phyloP scores from a whole-genome alignment of 2,329 filamentous ascomycete species.

The Stachybotrys chlorohalonatus region DNA sequence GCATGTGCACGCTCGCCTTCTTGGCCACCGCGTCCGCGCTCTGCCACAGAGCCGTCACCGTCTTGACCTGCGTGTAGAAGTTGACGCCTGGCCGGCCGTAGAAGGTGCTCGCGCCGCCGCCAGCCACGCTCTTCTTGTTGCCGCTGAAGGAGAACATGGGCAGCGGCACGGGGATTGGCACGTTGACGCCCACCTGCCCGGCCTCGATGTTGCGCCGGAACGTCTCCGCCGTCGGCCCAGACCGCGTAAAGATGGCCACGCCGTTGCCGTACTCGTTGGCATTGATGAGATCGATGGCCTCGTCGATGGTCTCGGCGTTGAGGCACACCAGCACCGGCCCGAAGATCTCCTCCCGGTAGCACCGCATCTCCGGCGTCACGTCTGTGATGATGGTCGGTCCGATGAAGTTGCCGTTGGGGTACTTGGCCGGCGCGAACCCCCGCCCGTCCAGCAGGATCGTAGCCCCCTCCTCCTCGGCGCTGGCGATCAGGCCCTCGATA shows the following conservation, averaged over 20 bases:
- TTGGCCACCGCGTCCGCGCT: constrained; percentile 74
- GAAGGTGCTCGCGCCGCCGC: constrained; percentile 86
- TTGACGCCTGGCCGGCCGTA: constrained; percentile 88
- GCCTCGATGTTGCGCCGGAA: constrained; percentile 79
- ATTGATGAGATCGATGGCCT: constrained; percentile 76
- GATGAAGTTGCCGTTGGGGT: constrained; percentile 79
- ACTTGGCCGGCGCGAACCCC: constrained; percentile 65
- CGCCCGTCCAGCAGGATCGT: constrained; percentile 76
- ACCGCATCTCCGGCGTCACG: constrained; percentile 72
- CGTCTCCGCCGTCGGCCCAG: constrained; percentile 64
- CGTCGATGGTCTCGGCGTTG: constrained; percentile 68
- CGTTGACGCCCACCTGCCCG: constrained; percentile 79
- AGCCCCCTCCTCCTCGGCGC: constrained; percentile 71
- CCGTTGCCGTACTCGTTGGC: constrained; percentile 82
- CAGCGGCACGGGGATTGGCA: constrained; percentile 64
- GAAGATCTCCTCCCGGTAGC: constrained; percentile 81
- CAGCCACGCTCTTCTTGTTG: constrained; percentile 85
- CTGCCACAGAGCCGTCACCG: constrained; percentile 87
- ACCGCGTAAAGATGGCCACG: constrained; percentile 74
- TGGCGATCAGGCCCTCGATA: constrained; percentile 67
- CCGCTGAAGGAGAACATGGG: constrained; percentile 67
- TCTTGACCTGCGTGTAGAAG: constrained; percentile 98
- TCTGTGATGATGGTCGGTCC: constrained; percentile 76
- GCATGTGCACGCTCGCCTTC: constrained; percentile 86
- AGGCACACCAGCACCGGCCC: constrained; percentile 77